Conservation (phyloP, 108 stramenopile species). For the Pseudonitzschia multistriata region DNA sequence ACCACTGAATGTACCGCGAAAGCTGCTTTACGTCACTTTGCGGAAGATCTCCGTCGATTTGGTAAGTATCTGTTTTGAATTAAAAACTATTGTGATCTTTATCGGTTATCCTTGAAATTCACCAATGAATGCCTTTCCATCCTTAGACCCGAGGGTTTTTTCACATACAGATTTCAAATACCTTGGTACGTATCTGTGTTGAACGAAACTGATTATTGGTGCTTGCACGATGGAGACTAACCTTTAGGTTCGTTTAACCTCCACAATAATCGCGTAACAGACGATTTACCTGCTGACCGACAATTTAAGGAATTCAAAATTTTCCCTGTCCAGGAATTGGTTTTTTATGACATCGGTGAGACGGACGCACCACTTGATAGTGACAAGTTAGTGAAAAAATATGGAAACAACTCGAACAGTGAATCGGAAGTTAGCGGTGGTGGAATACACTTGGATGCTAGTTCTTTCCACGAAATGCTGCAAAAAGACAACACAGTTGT, state of each 20-base stretch:
- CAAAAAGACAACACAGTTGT: constrained; percentile 71
- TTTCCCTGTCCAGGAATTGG: constrained; percentile 87
- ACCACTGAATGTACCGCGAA: constrained; percentile 36
- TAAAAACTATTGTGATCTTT: not conserved
- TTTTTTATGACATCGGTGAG: constrained; percentile 82
- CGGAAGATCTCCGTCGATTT: constrained; percentile 62
- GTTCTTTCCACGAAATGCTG: constrained; percentile 83
- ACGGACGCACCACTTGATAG: constrained; percentile 40
- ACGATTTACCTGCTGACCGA: constrained; percentile 68
- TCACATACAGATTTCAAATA: constrained; percentile 71
- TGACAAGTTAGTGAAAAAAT: constrained; percentile 38
- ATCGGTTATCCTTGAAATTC: not conserved
- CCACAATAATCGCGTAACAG: constrained; percentile 30
- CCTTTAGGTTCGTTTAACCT: not conserved
- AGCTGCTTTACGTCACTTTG: constrained; percentile 63
- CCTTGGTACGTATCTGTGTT: not conserved
- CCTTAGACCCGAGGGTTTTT: constrained; percentile 39
- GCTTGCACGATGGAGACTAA: not conserved
- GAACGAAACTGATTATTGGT: not conserved
- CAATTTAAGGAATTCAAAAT: constrained; percentile 89
- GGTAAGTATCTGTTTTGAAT: constrained; percentile 33
- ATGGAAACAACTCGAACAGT: constrained; percentile 23
- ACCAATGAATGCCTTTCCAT: not conserved
- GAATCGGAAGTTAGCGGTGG: constrained; percentile 29
- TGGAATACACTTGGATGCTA: constrained; percentile 83